Conservation (phyloP, 805 yeast genomes). For the Saturnispora sanitii region DNA sequence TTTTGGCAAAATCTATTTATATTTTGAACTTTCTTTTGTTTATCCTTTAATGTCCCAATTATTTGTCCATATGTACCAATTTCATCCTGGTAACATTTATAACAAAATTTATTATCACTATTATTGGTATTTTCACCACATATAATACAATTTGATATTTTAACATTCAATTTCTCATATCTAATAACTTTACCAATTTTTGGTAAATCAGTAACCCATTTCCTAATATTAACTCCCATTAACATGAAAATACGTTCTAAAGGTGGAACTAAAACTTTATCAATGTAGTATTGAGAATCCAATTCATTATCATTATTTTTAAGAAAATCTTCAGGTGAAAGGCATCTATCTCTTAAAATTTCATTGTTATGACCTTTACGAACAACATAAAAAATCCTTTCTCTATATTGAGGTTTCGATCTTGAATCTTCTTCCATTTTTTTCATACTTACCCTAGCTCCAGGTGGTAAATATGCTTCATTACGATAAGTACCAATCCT, state of each 20-base stretch:
- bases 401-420: conserved; percentile 77
- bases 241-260: conserved; percentile 73
- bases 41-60: conserved; percentile 19
- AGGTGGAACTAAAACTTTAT: conserved; percentile 80
- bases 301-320: conserved; percentile 32
- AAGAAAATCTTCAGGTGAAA: conserved; percentile 70
- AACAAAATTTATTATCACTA: conserved; percentile 23
- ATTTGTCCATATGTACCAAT: conserved; percentile 28
- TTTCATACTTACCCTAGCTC: conserved; percentile 71
- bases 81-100: conserved; percentile 28
- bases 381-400: conserved; percentile 82
- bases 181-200: conserved; percentile 17
- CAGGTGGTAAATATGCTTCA: conserved; percentile 73
- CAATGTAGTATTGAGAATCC: conserved; percentile 80
- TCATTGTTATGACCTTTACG: conserved; percentile 44
- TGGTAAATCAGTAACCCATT: conserved; percentile 73
- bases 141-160: conserved; percentile 22
- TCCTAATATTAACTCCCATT: conserved; percentile 67
- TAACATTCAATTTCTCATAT: conserved; percentile 16
- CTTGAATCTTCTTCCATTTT: conserved; percentile 55
- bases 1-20: conserved; percentile 16
- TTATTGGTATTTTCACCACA: conserved; percentile 18
- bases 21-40: conserved; percentile 23
- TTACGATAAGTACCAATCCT: conserved; percentile 73
- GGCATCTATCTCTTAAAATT: conserved; percentile 64